phyloP scores from a whole-genome alignment of 208 protist genomes.

The Wallacemonas sp. region DNA sequence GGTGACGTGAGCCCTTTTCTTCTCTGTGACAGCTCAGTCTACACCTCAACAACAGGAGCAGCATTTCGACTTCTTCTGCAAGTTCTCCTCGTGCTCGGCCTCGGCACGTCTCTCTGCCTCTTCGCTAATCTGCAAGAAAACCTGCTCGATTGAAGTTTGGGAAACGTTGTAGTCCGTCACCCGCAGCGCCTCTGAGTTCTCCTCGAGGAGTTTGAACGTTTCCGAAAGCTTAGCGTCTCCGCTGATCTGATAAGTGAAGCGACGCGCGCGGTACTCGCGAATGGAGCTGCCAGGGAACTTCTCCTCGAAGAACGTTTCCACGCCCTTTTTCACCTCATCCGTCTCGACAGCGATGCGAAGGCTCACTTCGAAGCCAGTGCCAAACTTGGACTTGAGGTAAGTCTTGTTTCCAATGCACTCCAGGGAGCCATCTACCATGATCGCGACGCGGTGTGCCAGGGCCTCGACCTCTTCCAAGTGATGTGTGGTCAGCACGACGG shows the following conservation, averaged over 20 bases:
- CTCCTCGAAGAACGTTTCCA: conserved; percentile 38
- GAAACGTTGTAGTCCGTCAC: conserved; percentile 74
- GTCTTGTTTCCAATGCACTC: conserved; percentile 69
- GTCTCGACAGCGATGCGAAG: conserved; percentile 32
- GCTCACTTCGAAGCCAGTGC: conserved; percentile 59
- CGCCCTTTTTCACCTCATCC: conserved; percentile 3
- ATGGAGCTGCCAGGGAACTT: conserved; percentile 30
- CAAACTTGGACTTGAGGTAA: conserved; percentile 69
- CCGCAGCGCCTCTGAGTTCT: conserved; percentile 23
- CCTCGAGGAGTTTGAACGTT: conserved; percentile 46
- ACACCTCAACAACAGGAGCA: conserved; percentile 27
- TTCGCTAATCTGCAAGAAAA: conserved; percentile 77
- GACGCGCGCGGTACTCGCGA: conserved; percentile 36
- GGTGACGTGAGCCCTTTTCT: background rate
- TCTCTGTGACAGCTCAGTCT: too few species aligned
- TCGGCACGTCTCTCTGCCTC: conserved; percentile 31
- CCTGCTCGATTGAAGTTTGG: conserved; percentile 81
- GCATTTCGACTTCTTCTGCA: conserved; percentile 17
- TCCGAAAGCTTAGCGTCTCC: conserved; percentile 23
- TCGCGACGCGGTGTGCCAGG: conserved; percentile 61
- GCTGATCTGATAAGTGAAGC: conserved; percentile 53
- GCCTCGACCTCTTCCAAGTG: conserved; percentile 88
- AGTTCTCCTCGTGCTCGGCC: conserved; percentile 26
- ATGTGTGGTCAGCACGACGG: conserved; percentile 83
- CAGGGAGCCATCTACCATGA: conserved; percentile 79